Evolutionary conservation across 192 early-diverging fungal genomes (phyloP).

Genomic region (Podochytrium sp.): DNA sequence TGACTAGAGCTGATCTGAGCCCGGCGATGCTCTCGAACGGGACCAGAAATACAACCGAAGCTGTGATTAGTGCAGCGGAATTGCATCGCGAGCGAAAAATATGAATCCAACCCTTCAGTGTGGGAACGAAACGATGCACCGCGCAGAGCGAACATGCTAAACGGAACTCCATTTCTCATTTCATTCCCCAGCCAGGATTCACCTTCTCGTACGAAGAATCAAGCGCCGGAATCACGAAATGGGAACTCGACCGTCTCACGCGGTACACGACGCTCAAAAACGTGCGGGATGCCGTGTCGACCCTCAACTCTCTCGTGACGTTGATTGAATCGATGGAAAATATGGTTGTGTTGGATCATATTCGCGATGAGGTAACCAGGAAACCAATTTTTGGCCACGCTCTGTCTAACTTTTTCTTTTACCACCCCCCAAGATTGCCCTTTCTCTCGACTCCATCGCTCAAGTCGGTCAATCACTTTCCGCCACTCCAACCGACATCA

Average conservation of each 20-base stretch:
- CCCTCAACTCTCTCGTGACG: slow-evolving; percentile 78
- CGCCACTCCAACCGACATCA: not conserved
- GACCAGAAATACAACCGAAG: too few relatives aligned
- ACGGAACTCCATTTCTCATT: slow-evolving; percentile 1
- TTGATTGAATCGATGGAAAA: slow-evolving; percentile 81
- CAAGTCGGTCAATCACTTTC: slow-evolving; percentile 2
- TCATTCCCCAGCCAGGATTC: slow-evolving; percentile 32
- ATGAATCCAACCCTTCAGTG: too few relatives aligned
- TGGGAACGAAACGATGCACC: too few relatives aligned
- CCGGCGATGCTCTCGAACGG: too few relatives aligned
- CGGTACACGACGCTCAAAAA: slow-evolving; percentile 74
- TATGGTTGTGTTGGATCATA: slow-evolving; percentile 92
- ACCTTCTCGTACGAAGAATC: slow-evolving; percentile 46
- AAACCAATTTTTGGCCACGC: not conserved
- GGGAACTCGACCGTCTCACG: slow-evolving; percentile 81
- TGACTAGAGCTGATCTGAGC: too few relatives aligned
- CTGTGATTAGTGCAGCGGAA: too few relatives aligned
- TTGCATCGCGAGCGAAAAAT: too few relatives aligned
- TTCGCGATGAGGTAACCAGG: slow-evolving; percentile 70
- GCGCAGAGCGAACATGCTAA: too few relatives aligned
- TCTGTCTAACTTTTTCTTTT: not conserved
- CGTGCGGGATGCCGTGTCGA: slow-evolving; percentile 70
- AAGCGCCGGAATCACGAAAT: slow-evolving; percentile 71
- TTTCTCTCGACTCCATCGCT: slow-evolving; percentile 1
- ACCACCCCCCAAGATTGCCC: not conserved